Base-by-base conservation (phyloP, 176 grass and related monocot genomes). In the Avena insularis region DNA sequence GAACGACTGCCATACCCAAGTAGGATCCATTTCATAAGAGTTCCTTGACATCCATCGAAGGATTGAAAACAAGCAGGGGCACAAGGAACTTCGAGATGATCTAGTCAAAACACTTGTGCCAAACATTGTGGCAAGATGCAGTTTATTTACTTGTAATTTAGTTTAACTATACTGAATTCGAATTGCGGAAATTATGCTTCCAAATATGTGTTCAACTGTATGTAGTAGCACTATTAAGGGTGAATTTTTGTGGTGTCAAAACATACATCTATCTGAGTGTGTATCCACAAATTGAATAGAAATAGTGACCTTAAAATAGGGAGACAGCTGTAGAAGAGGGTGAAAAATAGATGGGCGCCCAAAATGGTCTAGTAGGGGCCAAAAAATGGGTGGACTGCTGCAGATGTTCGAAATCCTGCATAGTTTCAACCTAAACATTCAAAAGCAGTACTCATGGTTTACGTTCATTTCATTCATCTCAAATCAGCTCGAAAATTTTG, bases 401-500 rank as follows among this genome's bases (percentile, higher is more conserved):
- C 14, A 68, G 65, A 35, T 68, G 29, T 25, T 8, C 4, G 6
- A 68, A 68, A 4, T n/a, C 49, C 25, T 29, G 38, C n/a, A 71
- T 38, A 40, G 19, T 78, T 78, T 71, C 73, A 83, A 55, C 31
- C 38, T 29, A 45, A 69, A 71, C 50, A 43, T 43, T n/a, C 17
- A 20, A 61, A 81, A 73, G 13, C 47, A 79, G 4, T 35, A 45
- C 48, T 31, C 64, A 55, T 29, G 36, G 29, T 12, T 79, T 8
- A 20, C 7, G 71, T 68, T 33, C 14, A 8, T 77, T 81, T 75
- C 17, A 8, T 78, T 81, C 66, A 70, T 69, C 78, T 63, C 71
- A 81, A 78, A 78, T 72, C 70, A 78, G 78, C 78, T 79, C 33
- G 40, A 55, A 5, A 73, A 48, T 73, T 83, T 67, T 12, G 40